phyloP scores from a whole-genome alignment of 2,329 filamentous ascomycete genomes.

The Aspergillus phoenicis region DNA sequence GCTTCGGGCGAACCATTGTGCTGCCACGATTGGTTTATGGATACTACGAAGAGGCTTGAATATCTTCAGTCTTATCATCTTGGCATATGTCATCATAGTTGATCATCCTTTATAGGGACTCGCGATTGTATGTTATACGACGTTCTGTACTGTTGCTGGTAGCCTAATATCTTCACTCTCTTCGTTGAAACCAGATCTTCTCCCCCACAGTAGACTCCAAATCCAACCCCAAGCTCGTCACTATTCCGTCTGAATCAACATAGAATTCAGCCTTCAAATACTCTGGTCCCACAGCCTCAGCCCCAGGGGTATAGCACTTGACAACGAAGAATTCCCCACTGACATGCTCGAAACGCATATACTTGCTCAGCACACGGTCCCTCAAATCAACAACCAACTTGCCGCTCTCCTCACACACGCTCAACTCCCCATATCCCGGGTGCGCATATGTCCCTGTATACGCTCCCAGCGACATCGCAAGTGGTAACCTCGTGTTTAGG shows the following conservation, averaged over 20 bases:
- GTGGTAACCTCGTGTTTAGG: constrained; percentile 13
- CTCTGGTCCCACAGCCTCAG: neutral
- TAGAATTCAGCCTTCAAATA: constrained; percentile 18
- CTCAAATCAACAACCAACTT: constrained; percentile 16
- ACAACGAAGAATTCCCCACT: constrained; percentile 26
- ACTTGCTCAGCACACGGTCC: constrained; percentile 14
- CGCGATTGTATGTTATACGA: too few species aligned
- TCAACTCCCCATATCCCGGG: constrained; percentile 9
- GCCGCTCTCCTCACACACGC: constrained; percentile 4
- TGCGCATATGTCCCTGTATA: constrained; percentile 25
- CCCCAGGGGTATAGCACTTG: constrained; percentile 5
- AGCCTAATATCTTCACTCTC: too few species aligned
- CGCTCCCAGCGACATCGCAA: constrained; percentile 13
- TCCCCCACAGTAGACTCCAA: constrained; percentile 19
- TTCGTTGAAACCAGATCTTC: constrained; percentile 25
- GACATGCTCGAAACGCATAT: constrained; percentile 19
- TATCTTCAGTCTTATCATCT: too few species aligned
- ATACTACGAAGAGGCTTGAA: too few species aligned
- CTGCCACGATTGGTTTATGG: too few species aligned
- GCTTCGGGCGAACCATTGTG: neutral
- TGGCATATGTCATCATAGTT: too few species aligned
- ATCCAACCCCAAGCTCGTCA: constrained; percentile 15
- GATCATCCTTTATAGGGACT: too few species aligned
- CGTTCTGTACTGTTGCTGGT: too few species aligned
- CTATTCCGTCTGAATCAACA: constrained; percentile 13